Conservation (phyloP, 148 eudicot species). For the Cornus suecica region DNA sequence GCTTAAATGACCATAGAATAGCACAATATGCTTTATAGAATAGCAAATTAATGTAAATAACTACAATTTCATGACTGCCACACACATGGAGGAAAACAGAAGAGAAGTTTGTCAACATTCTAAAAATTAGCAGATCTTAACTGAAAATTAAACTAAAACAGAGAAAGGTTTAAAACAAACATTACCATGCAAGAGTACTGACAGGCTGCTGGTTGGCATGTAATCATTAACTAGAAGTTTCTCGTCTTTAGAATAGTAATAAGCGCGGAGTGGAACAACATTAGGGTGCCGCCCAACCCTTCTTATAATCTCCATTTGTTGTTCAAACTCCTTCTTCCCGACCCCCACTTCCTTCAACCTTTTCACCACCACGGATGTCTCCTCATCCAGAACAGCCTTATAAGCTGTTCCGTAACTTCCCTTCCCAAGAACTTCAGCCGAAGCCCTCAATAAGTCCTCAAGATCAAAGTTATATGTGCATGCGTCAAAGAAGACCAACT, state of each 20-base stretch:
- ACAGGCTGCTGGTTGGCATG: constrained; percentile 64
- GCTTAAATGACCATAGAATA: background rate
- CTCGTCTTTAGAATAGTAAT: constrained; percentile 91
- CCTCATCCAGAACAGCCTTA: constrained; percentile 87
- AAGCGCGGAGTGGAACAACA: constrained; percentile 71
- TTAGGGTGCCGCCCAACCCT: constrained; percentile 63
- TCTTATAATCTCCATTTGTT: constrained; percentile 70
- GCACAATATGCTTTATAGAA: background rate
- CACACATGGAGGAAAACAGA: background rate
- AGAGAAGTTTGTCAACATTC: background rate
- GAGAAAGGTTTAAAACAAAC: background rate
- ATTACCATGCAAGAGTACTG: constrained; percentile 83
- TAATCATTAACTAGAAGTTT: constrained; percentile 84
- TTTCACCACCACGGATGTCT: constrained; percentile 72
- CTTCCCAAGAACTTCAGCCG: constrained; percentile 96
- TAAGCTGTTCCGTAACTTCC: constrained; percentile 92
- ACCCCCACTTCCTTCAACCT: constrained; percentile 73
- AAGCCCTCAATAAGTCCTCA: constrained; percentile 92
- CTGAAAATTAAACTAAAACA: background rate
- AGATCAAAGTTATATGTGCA: constrained; percentile 79
- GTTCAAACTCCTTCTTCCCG: constrained; percentile 86
- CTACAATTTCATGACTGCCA: background rate
- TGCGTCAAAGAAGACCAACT: constrained; percentile 75
- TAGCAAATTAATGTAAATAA: background rate
- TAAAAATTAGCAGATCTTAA: background rate